Percentiles rank a stretch among this genome's conserved stretches.
These are phyloP conservation scores for Aspergillus persii DNA, from an alignment of 2,329 filamentous ascomycete species.

Conservation along the genomic window DNA sequence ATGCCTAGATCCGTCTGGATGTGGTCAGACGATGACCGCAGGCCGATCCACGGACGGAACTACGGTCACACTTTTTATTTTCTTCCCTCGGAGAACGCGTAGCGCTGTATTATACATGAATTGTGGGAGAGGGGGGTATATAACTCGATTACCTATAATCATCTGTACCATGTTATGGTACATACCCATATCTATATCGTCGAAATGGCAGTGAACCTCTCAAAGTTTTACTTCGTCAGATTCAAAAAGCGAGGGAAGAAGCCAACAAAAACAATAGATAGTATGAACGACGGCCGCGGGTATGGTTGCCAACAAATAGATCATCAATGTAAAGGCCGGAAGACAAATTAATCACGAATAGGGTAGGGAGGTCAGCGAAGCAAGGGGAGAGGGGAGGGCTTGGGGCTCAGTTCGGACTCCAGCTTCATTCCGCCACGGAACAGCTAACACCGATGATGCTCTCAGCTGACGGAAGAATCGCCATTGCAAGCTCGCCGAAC, in stretches of 20 bases:
- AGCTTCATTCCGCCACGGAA: neutral
- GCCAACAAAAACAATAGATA: neutral
- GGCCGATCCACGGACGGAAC: no score
- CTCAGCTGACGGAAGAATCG: constrained; percentile 4
- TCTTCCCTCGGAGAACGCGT: neutral
- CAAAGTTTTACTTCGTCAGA: neutral
- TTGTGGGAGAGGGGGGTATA: no score
- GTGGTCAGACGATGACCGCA: neutral
- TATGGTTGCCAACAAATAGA: neutral
- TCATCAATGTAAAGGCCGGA: neutral
- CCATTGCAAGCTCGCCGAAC: constrained; percentile 28
- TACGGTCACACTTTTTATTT: neutral
- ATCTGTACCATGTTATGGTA: no score
- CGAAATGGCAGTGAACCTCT: neutral
- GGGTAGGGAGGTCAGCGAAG: neutral
- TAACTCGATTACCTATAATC: no score
- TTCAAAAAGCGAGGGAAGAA: neutral
- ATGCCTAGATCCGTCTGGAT: no score
- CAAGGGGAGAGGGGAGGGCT: neutral
- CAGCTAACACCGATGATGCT: constrained; percentile 17
- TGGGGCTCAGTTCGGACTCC: neutral
- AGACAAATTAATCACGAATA: neutral
- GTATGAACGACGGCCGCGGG: neutral
- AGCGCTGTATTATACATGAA: no score
- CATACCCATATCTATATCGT: neutral